Percentiles rank a stretch among this genome's conserved stretches.
Conservation (phyloP, 202 grass and related monocot genomes). For the Bolboschoenoplectus hybrid region DNA sequence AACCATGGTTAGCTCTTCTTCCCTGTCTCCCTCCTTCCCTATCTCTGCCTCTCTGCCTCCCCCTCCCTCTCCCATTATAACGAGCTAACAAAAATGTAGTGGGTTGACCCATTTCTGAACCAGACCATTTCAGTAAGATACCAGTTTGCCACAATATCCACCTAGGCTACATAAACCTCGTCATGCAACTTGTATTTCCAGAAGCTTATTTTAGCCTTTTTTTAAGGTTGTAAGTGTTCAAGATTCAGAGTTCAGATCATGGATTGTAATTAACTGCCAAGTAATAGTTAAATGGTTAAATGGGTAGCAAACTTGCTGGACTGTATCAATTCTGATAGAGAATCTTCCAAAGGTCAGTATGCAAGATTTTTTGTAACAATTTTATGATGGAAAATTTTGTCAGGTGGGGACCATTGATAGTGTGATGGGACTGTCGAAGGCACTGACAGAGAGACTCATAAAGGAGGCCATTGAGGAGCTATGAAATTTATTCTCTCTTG, state of each 20-base stretch:
- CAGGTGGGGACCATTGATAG: slow-evolving; percentile 94
- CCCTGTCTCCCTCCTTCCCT: background rate
- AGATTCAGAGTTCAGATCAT: background rate
- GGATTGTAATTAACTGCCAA: background rate
- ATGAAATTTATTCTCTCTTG: slow-evolving; percentile 33
- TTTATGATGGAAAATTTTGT: slow-evolving; percentile 18
- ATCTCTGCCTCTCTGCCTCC: background rate
- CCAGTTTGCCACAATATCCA: background rate
- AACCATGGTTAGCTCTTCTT: slow-evolving; percentile 30
- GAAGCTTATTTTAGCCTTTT: background rate
- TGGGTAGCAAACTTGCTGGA: background rate
- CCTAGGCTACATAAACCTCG: background rate
- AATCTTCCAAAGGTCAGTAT: background rate
- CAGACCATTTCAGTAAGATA: background rate
- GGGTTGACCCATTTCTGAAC: background rate
- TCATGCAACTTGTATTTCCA: background rate
- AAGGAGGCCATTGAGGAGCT: slow-evolving; percentile 58
- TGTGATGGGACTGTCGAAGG: slow-evolving; percentile 90
- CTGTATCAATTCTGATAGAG: background rate
- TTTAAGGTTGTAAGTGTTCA: background rate
- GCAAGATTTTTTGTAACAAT: background rate
- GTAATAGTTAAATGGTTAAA: background rate
- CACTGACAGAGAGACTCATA: slow-evolving; percentile 82
- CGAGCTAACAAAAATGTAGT: background rate
- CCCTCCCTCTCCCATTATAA: background rate